Conservation (phyloP, 495 filamentous ascomycete species). For the Penicillium antarcticum region DNA sequence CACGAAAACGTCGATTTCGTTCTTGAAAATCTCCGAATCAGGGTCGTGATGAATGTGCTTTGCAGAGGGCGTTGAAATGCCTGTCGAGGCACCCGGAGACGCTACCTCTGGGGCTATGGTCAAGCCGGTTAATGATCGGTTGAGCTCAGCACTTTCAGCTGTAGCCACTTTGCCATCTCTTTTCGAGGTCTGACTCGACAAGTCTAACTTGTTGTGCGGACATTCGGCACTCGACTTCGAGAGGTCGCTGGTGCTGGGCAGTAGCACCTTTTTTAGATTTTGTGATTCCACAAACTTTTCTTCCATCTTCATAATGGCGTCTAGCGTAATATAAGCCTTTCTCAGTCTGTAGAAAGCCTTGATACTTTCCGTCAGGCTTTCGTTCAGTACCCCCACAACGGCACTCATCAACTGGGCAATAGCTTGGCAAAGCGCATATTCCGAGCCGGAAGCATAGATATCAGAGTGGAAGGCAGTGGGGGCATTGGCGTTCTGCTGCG, state of each 20-base stretch:
- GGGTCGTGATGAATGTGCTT: constrained; percentile 45
- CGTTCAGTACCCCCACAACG: constrained; percentile 83
- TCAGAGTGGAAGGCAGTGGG: constrained; percentile 50
- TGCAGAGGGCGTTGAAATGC: constrained; percentile 18
- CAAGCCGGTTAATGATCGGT: constrained; percentile 30
- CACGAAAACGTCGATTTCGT: constrained; percentile 78
- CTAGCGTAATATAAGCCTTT: constrained; percentile 82
- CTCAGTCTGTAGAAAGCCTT: constrained; percentile 90
- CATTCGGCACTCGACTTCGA: constrained; percentile 8
- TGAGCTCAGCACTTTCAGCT: constrained; percentile 19
- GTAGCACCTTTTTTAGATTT: constrained; percentile 12
- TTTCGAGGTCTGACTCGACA: constrained; percentile 12
- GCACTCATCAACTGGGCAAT: constrained; percentile 87
- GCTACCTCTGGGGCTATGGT: constrained; percentile 17
- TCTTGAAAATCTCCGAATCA: constrained; percentile 55
- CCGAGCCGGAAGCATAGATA: constrained; percentile 78
- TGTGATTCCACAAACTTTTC: constrained; percentile 49
- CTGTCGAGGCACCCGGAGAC: constrained; percentile 9
- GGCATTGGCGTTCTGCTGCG: constrained; percentile 50
- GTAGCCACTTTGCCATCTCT: constrained; percentile 1
- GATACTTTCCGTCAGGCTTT: constrained; percentile 88
- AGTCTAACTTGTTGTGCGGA: constrained; percentile 12
- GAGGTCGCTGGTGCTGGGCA: constrained; percentile 13
- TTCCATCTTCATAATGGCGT: constrained; percentile 67
- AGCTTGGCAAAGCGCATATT: constrained; percentile 76